Percentiles rank a stretch among this genome's conserved stretches.
Evolutionary conservation across 2,329 filamentous ascomycete species (phyloP).

Genomic region (Exophiala calicioides): DNA sequence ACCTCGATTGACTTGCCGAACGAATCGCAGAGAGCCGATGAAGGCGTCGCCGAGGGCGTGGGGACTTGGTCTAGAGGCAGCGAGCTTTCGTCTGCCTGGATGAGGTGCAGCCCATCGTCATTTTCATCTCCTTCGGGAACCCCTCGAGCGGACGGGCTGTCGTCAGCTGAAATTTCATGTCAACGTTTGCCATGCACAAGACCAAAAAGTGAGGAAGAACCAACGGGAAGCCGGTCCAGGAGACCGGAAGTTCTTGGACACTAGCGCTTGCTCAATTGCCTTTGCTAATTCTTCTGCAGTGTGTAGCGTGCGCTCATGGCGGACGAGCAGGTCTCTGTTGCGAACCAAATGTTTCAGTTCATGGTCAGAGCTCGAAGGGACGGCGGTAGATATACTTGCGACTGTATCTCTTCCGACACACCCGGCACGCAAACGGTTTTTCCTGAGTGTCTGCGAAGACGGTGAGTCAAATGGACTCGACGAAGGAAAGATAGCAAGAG

Average conservation of each 20-base stretch:
- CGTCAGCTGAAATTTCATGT: not conserved
- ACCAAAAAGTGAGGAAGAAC: not conserved
- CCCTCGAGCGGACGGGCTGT: no score
- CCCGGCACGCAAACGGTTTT: conserved; percentile 37
- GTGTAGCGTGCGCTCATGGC: conserved; percentile 39
- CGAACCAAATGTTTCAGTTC: conserved; percentile 10
- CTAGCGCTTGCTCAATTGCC: conserved; percentile 17
- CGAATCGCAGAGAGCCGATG: no score
- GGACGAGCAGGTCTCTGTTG: conserved; percentile 38
- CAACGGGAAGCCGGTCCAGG: conserved; percentile 2
- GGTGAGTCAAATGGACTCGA: conserved; percentile 5
- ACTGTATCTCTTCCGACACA: conserved; percentile 38
- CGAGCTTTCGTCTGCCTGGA: no score
- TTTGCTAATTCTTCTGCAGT: conserved; percentile 32
- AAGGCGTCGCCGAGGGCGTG: no score
- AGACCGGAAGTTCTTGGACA: conserved; percentile 1
- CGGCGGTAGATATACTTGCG: conserved; percentile 33
- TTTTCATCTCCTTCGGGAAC: no score
- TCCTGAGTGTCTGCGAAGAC: conserved; percentile 34
- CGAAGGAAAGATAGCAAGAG: conserved; percentile 1
- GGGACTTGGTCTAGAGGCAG: no score
- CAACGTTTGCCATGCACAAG: no score
- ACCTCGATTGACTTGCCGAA: no score
- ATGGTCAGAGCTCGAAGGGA: not conserved
- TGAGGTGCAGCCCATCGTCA: no score